These are phyloP conservation scores for Suhomyces chickasaworum DNA, from an alignment of 1,139 yeast species.

Conservation along the genomic window DNA sequence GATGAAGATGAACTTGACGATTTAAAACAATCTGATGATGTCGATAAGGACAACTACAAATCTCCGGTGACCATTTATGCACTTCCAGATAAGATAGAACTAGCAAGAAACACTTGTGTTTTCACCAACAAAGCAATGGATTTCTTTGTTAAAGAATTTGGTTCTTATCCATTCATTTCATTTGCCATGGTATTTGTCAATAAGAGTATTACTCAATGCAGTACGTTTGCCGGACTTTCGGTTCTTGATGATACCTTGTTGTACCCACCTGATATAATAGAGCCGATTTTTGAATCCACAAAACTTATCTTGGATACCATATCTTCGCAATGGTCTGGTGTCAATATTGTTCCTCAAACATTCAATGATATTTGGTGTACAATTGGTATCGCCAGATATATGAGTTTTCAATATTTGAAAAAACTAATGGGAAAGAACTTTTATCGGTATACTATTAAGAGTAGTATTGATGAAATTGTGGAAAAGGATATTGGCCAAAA, in stretches of 20 bases:
- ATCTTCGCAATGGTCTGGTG: slow-evolving; percentile 93
- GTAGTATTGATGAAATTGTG: slow-evolving; percentile 65
- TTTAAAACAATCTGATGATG: slow-evolving; percentile 36
- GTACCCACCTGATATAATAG: slow-evolving; percentile 78
- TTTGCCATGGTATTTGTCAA: slow-evolving; percentile 76
- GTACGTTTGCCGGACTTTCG: slow-evolving; percentile 78
- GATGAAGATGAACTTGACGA: slow-evolving; percentile 47
- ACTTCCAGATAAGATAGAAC: slow-evolving; percentile 55
- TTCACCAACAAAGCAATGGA: slow-evolving; percentile 79
- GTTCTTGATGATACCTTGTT: slow-evolving; percentile 63
- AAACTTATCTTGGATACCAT: slow-evolving; percentile 68
- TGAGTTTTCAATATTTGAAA: slow-evolving; percentile 73
- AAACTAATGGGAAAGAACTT: slow-evolving; percentile 83
- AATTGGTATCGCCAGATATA: slow-evolving; percentile 79
- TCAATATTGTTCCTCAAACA: slow-evolving; percentile 80
- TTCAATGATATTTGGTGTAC: slow-evolving; percentile 92
- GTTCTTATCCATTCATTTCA: slow-evolving; percentile 88
- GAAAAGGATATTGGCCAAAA: slow-evolving; percentile 77
- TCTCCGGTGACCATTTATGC: slow-evolving; percentile 60
- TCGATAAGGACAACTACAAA: slow-evolving; percentile 40
- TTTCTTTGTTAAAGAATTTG: slow-evolving; percentile 82
- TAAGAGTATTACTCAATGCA: slow-evolving; percentile 51
- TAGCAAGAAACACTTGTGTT: slow-evolving; percentile 74
- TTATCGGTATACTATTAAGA: slow-evolving; percentile 68
- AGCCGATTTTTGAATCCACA: slow-evolving; percentile 74